These are phyloP conservation scores for Symbiodinium natans DNA, from an alignment of 73 alveolate species.

Conservation along the genomic window DNA sequence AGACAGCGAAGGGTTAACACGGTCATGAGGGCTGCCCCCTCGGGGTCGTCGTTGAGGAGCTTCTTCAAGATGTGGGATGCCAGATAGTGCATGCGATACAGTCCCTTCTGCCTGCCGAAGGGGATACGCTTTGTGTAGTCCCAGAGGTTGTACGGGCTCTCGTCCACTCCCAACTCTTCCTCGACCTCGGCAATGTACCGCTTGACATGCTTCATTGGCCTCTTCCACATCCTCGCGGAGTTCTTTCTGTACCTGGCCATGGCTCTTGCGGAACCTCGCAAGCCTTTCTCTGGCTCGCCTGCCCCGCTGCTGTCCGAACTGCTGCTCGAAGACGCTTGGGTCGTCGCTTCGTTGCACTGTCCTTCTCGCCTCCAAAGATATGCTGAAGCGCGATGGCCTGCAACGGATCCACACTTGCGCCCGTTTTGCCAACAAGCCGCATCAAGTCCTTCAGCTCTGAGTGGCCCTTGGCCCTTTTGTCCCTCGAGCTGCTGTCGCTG, in stretches of 20 bases:
- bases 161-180: not conserved
- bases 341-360: not conserved
- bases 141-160: not conserved
- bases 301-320: not conserved
- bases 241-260: not conserved
- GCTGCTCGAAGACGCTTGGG: not conserved
- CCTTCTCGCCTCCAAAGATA: not conserved
- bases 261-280: not conserved
- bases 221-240: not conserved
- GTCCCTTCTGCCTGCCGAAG: not conserved
- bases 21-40: conserved; percentile 7
- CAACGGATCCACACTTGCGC: not conserved
- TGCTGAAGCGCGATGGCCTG: not conserved
- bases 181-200: conserved; percentile 9
- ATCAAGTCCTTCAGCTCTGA: not conserved
- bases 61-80: not conserved
- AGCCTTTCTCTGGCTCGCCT: not conserved
- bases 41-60: not conserved
- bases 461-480: not conserved
- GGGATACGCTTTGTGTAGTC: not conserved
- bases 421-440: not conserved
- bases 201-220: not conserved
- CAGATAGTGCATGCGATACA: not conserved
- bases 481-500: not conserved
- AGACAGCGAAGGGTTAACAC: not conserved